Percentiles rank a stretch among this genome's conserved stretches.
These are phyloP conservation scores for Telfairia occidentalis DNA, from an alignment of 331 rosid species.

Conservation along the genomic window DNA sequence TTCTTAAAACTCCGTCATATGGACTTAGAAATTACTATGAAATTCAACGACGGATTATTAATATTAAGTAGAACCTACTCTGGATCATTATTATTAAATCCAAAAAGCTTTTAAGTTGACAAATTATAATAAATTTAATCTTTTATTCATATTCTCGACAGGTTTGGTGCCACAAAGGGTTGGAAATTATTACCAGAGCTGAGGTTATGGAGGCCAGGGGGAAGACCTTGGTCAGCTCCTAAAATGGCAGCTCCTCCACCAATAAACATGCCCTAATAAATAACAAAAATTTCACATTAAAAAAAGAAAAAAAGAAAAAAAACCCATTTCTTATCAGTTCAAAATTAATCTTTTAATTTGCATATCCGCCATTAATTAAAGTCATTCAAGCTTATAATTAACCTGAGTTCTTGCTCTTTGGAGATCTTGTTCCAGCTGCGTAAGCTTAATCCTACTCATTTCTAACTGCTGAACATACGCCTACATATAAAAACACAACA, in stretches of 20 bases:
- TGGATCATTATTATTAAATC: no score
- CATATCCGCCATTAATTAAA: neutral
- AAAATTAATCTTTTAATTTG: no score
- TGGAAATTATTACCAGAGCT: slow-evolving; percentile 41
- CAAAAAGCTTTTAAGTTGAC: no score
- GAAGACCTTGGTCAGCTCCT: slow-evolving; percentile 74
- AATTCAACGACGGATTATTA: no score
- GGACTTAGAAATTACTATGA: no score
- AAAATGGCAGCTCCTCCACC: slow-evolving; percentile 46
- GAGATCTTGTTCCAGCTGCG: slow-evolving; percentile 85
- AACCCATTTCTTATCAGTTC: neutral
- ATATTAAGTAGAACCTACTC: no score
- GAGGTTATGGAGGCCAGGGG: slow-evolving; percentile 39
- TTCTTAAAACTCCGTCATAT: no score
- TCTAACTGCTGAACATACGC: slow-evolving; percentile 96
- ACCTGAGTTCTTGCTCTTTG: slow-evolving; percentile 82
- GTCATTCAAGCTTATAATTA: neutral
- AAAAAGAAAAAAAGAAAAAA: neutral
- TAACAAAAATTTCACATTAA: neutral
- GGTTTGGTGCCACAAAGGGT: neutral
- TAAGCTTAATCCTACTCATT: slow-evolving; percentile 84
- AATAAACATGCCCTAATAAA: slow-evolving; percentile 46
- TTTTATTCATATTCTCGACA: neutral
- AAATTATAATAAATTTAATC: neutral
- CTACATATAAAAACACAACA: slow-evolving; percentile 22